Evolutionary conservation across 495 filamentous ascomycete genomes (phyloP).

Genomic region (Penicillium fimorum): DNA sequence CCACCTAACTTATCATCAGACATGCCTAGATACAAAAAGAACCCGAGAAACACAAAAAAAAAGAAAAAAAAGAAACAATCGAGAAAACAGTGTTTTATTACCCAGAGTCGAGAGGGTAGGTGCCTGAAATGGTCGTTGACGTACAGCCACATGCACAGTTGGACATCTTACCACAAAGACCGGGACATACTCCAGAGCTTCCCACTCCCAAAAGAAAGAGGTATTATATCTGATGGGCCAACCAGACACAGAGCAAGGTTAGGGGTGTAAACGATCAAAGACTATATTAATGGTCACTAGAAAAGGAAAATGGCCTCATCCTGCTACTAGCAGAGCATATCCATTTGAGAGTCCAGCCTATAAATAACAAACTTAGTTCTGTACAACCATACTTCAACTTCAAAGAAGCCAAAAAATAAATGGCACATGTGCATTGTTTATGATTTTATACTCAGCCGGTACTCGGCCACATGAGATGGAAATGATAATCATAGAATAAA

Average conservation of each 20-base stretch:
- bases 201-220: too few relatives aligned
- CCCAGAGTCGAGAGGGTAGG: not conserved
- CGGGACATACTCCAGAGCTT: not conserved
- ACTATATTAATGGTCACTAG: too few relatives aligned
- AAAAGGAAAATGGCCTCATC: too few relatives aligned
- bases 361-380: not conserved
- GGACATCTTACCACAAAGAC: not conserved
- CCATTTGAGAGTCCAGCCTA: not conserved
- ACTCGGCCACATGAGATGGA: not conserved
- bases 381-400: not conserved
- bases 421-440: slow-evolving; percentile 2
- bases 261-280: too few relatives aligned
- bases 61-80: too few relatives aligned
- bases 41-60: not conserved
- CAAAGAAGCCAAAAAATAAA: not conserved
- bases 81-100: not conserved
- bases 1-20: not conserved
- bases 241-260: too few relatives aligned
- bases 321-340: too few relatives aligned
- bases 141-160: not conserved
- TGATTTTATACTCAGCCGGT: not conserved
- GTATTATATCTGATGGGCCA: too few relatives aligned
- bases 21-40: not conserved
- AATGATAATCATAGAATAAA: not conserved
- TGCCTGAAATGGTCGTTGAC: not conserved